A percentile compares a stretch with the other conserved stretches of the same genome.
Evolutionary conservation across 2,329 filamentous ascomycete species (phyloP).

Genomic region (Penicillium sp.): DNA sequence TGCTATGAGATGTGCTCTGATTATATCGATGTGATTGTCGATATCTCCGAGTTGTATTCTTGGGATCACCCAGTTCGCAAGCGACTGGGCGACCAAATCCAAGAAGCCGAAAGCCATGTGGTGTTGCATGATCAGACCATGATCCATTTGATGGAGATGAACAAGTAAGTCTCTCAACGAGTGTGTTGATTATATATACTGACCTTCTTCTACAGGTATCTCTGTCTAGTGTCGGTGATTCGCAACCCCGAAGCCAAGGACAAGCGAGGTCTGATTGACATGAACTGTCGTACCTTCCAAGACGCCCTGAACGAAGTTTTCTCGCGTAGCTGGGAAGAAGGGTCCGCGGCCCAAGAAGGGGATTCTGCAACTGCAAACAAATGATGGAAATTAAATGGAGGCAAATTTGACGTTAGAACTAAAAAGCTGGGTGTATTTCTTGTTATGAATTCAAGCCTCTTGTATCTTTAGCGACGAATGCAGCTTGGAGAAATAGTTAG

Average conservation of each 20-base stretch:
- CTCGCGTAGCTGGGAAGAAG: constrained; percentile 50
- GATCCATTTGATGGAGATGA: constrained; percentile 67
- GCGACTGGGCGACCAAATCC: constrained; percentile 46
- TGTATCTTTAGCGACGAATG: constrained; percentile 6
- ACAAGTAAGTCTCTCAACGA: constrained; percentile 52
- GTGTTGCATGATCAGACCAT: constrained; percentile 61
- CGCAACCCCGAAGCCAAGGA: constrained; percentile 64
- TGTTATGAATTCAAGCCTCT: not conserved
- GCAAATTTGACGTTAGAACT: not conserved
- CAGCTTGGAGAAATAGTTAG: not conserved
- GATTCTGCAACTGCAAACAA: constrained; percentile 5
- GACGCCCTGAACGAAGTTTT: constrained; percentile 64
- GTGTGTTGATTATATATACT: not conserved
- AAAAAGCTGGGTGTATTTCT: not conserved
- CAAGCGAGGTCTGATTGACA: constrained; percentile 65
- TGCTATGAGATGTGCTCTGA: constrained; percentile 98
- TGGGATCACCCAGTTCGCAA: constrained; percentile 56
- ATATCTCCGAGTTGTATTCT: constrained; percentile 93
- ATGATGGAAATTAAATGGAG: constrained; percentile 9
- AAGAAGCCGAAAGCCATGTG: constrained; percentile 62
- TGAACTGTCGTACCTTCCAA: constrained; percentile 65
- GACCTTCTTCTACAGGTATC: constrained; percentile 50
- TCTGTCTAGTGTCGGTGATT: constrained; percentile 65
- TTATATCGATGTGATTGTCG: constrained; percentile 97
- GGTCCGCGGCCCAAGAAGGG: constrained; percentile 16